Evolutionary conservation across 2,329 filamentous ascomycete species (phyloP).

Genomic region (Elsinoe perseae): DNA sequence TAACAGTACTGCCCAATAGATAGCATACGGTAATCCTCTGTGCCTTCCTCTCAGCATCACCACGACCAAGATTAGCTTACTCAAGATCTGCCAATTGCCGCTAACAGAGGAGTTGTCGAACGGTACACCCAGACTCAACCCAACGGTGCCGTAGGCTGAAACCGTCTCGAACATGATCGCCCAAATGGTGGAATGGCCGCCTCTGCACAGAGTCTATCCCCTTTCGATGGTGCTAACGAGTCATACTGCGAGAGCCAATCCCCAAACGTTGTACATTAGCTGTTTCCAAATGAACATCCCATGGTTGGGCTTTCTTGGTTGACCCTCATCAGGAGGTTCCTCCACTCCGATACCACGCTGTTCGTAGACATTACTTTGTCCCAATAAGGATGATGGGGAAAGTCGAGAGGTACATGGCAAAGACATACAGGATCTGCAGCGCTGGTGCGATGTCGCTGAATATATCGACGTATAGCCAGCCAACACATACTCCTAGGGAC

Average conservation of each 20-base stretch:
- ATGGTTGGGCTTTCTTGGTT: conserved; percentile 51
- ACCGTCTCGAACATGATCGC: conserved; percentile 36
- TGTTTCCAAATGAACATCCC: conserved; percentile 24
- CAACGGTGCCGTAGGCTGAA: conserved; percentile 27
- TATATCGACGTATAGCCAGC: conserved; percentile 58
- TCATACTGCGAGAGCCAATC: conserved; percentile 33
- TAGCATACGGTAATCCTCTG: conserved; percentile 43
- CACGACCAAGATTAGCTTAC: conserved; percentile 44
- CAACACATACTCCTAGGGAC: conserved; percentile 52
- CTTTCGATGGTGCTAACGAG: conserved; percentile 35
- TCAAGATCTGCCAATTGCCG: conserved; percentile 38
- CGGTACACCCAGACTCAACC: conserved; percentile 32
- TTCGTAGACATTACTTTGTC: conserved; percentile 65
- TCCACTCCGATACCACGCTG: conserved; percentile 59
- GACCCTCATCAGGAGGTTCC: conserved; percentile 37
- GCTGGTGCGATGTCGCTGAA: conserved; percentile 51
- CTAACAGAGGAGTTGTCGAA: conserved; percentile 35
- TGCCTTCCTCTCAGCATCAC: conserved; percentile 48
- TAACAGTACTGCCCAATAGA: conserved; percentile 36
- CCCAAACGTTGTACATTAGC: conserved; percentile 37
- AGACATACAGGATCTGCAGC: conserved; percentile 52
- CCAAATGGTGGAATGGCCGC: conserved; percentile 29
- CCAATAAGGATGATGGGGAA: conserved; percentile 56
- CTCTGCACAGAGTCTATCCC: conserved; percentile 12
- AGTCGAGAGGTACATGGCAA: conserved; percentile 61